These are phyloP conservation scores for Ascochyta clinopodiicola DNA, from an alignment of 2,329 filamentous ascomycete genomes.

Conservation along the genomic window DNA sequence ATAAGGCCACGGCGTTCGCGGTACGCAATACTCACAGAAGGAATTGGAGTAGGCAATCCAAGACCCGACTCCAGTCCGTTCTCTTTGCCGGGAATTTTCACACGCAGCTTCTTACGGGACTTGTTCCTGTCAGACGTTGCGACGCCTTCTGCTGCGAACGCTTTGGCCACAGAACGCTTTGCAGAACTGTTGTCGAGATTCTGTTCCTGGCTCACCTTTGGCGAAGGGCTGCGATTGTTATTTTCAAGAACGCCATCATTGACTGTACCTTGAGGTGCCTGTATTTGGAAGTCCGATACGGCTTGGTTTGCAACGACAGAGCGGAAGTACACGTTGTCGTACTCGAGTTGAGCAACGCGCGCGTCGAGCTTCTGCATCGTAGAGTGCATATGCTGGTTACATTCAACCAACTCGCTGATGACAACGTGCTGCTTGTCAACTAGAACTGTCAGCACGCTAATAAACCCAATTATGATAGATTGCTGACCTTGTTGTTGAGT, in stretches of 20 bases:
- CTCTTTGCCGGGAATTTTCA: constrained; percentile 15
- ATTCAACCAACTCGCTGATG: neutral
- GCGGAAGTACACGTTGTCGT: neutral
- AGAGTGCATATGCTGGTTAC: neutral
- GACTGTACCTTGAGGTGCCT: neutral
- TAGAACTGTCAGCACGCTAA: neutral
- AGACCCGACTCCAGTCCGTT: neutral
- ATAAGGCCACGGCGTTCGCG: neutral
- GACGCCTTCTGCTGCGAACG: neutral
- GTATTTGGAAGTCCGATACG: neutral
- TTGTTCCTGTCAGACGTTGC: neutral
- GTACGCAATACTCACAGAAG: constrained; percentile 10
- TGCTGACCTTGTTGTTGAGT: neutral
- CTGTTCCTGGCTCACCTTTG: neutral
- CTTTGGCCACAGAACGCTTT: neutral
- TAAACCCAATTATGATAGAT: too few species aligned
- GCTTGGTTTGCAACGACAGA: neutral
- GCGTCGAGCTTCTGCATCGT: neutral
- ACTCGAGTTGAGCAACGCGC: neutral
- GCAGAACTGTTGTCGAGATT: neutral
- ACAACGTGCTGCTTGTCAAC: neutral
- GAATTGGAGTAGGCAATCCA: constrained; percentile 17
- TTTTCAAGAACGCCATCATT: neutral
- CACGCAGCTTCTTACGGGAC: constrained; percentile 17
- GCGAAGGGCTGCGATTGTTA: neutral